phyloP scores from a whole-genome alignment of 2,329 filamentous ascomycete species.

The Neofusicoccum umdonicola region DNA sequence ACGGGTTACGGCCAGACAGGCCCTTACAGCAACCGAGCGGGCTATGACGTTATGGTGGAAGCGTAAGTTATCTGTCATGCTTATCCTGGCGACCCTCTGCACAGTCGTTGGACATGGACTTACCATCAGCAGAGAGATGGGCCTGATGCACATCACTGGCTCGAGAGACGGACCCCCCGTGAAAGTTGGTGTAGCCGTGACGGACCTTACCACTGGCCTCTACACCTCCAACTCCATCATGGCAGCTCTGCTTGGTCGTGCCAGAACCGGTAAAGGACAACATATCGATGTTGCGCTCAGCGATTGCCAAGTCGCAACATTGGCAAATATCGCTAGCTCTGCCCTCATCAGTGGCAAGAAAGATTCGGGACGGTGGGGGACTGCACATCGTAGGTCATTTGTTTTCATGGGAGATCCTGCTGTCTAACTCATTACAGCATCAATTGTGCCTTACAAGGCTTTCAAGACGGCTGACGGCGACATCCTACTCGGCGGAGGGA shows the following conservation, averaged over 20 bases:
- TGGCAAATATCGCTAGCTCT: constrained; percentile 94
- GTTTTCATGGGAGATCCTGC: background rate
- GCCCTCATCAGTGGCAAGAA: constrained; percentile 83
- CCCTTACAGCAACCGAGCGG: constrained; percentile 80
- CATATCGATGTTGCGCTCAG: constrained; percentile 89
- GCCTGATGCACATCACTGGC: constrained; percentile 97
- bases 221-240: constrained; percentile 96
- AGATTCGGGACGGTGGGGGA: constrained; percentile 91
- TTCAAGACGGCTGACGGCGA: constrained; percentile 66
- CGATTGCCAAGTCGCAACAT: constrained; percentile 90
- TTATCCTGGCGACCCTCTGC: background rate
- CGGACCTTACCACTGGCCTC: constrained; percentile 89
- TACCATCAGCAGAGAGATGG: constrained; percentile 64
- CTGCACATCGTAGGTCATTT: constrained; percentile 74
- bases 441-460: constrained; percentile 91
- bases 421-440: constrained; percentile 57
- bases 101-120: constrained; percentile 12
- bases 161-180: constrained; percentile 83
- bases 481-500: constrained; percentile 63
- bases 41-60: constrained; percentile 99
- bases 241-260: constrained; percentile 80
- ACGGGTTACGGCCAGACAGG: constrained; percentile 97
- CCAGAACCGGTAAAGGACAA: constrained; percentile 75
- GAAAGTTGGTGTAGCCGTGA: constrained; percentile 96
- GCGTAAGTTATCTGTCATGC: constrained; percentile 49